These are phyloP conservation scores for Bolboschoenoplectus hybrid DNA, from an alignment of 202 grass and related monocot genomes.

Conservation along the genomic window DNA sequence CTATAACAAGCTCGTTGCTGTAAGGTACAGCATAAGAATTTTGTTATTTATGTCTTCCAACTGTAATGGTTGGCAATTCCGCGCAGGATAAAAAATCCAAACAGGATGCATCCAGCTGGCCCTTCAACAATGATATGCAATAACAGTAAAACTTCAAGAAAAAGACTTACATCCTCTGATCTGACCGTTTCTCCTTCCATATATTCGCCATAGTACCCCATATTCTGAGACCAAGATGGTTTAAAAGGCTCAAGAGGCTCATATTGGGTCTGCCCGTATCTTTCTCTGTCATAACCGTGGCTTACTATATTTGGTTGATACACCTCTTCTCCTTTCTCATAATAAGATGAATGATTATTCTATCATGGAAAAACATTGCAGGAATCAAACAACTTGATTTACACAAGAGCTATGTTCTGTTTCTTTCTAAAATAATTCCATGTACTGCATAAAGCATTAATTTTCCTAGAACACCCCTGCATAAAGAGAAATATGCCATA, in stretches of 20 bases:
- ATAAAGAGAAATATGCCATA: background rate
- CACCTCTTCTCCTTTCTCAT: conserved; percentile 36
- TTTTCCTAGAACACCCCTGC: background rate
- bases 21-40: background rate
- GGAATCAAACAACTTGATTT: conserved; percentile 27
- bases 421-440: conserved; percentile 1
- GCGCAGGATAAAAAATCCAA: background rate
- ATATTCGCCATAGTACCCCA: conserved; percentile 49
- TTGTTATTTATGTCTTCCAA: background rate
- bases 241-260: conserved; percentile 57
- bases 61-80: background rate
- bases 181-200: conserved; percentile 47
- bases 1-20: background rate
- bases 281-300: conserved; percentile 38
- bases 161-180: conserved; percentile 57
- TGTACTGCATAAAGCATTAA: background rate
- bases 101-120: background rate
- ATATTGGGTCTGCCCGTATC: conserved; percentile 25
- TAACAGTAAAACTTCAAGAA: background rate
- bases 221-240: conserved; percentile 66
- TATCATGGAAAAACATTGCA: conserved; percentile 27
- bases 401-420: background rate
- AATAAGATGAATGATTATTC: conserved; percentile 46
- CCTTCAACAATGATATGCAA: background rate
- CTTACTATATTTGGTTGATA: conserved; percentile 40